These are phyloP conservation scores for Aspergillus cavernicola DNA, from an alignment of 495 filamentous ascomycete species.

Conservation along the genomic window DNA sequence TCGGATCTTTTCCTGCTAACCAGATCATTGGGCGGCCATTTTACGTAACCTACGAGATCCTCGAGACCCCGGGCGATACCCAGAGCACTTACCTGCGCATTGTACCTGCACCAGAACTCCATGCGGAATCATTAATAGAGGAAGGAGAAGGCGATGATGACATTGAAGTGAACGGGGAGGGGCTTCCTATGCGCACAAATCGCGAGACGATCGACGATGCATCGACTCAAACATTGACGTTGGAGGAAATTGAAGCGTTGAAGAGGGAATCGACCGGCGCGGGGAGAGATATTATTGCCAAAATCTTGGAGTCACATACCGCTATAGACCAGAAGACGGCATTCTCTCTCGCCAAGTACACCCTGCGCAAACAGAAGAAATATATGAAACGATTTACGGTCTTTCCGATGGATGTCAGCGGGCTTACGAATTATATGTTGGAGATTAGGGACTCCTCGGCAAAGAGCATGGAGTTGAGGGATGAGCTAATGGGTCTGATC, in stretches of 20 bases:
- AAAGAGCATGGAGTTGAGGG: constrained; percentile 83
- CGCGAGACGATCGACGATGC: constrained; percentile 75
- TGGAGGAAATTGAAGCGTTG: constrained; percentile 85
- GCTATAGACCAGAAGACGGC: constrained; percentile 90
- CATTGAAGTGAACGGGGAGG: constrained; percentile 48
- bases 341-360: constrained; percentile 93
- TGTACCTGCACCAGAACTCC: constrained; percentile 76
- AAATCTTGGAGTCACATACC: constrained; percentile 77
- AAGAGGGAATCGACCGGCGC: constrained; percentile 74
- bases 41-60: constrained; percentile 84
- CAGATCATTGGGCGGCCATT: constrained; percentile 83
- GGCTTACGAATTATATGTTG: constrained; percentile 68
- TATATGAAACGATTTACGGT: constrained; percentile 84
- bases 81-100: constrained; percentile 65
- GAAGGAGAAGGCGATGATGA: constrained; percentile 50
- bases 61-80: constrained; percentile 61
- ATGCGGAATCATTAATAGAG: constrained; percentile 65
- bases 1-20: constrained; percentile 81
- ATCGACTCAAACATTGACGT: constrained; percentile 74
- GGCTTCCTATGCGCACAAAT: constrained; percentile 71
- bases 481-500: constrained; percentile 77
- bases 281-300: constrained; percentile 84
- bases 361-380: constrained; percentile 87
- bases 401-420: constrained; percentile 73
- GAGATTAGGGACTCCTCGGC: constrained; percentile 65